Evolutionary conservation across 2,329 filamentous ascomycete species (phyloP), one percentile per base, ranked within the genome.

Genomic region (Beauveria scarabaeidicola): DNA sequence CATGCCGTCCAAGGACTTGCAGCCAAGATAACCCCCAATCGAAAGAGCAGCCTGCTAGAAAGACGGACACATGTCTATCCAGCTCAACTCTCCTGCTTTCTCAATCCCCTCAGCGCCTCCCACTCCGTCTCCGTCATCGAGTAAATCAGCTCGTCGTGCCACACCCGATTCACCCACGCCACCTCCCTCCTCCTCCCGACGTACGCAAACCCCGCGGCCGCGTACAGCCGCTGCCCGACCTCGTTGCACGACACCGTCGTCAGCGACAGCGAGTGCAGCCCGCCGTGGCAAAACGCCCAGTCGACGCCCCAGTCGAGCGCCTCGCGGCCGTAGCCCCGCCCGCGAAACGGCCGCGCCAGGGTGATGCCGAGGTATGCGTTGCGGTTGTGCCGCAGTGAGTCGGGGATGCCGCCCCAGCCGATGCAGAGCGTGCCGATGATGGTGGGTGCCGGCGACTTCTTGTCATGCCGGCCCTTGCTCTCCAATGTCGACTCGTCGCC

Each of bases 381-480:
- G 48, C 60, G 54, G 60, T 61, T 58, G 53, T 61, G 54, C 41
- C 50, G 40, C 41, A 53, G 25, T 43, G 54, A 53, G 19, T 50
- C 60, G 5, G 60, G 48, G 32, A 61, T 54, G 43, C 60, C 60
- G 51, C 60, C 60, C 50, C 50, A 58, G 48, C 60, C 60, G 19
- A 61, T 43, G 41, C 54, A 58, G 5, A 61, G 55, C n/a, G 54
- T 58, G 60, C 65, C 65, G 40, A 66, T 65, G 52, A 66, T 64
- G 40, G 63, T 63, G 21, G 56, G 61, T 40, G 54, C 69, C 59
- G n/a, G 27, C 57, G 32, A 23, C 13, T 38, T 25, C 23, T 50
- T 38, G 27, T 7, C 27, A n/a, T 38, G 11, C 38, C 7, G 6
- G 25, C 27, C 19, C 41, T 23, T 15, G 23, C 29, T 27, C n/a